Percentiles rank a stretch among this genome's conserved stretches.
Evolutionary conservation across 1,139 yeast genomes (phyloP).

Genomic region (Kodamaea derodonti): DNA sequence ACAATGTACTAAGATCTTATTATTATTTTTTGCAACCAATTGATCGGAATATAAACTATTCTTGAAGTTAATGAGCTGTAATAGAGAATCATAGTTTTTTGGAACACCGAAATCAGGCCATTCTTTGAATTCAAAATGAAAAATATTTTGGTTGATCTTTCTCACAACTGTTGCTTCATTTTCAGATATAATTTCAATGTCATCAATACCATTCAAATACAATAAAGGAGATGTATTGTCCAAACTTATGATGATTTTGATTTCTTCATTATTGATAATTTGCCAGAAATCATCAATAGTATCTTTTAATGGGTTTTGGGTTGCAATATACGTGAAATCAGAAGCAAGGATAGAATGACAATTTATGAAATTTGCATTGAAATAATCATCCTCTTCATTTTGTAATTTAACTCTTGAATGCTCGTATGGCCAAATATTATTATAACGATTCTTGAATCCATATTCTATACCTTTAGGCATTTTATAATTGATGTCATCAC

Average conservation of each 20-base stretch:
- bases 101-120: constrained; percentile 89
- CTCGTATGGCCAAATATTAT: constrained; percentile 46
- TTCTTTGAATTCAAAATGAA: constrained; percentile 64
- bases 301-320: constrained; percentile 40
- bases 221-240: constrained; percentile 40
- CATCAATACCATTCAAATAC: constrained; percentile 8
- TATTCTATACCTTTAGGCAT: constrained; percentile 52
- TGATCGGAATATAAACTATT: constrained; percentile 26
- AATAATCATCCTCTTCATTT: constrained; percentile 32
- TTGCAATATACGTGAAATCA: constrained; percentile 36
- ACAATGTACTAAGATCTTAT: constrained; percentile 27
- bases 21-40: constrained; percentile 11
- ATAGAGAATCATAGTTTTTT: constrained; percentile 45
- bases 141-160: constrained; percentile 29
- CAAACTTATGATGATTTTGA: constrained; percentile 65
- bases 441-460: constrained; percentile 44
- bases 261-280: constrained; percentile 48
- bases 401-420: constrained; percentile 39
- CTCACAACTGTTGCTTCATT: constrained; percentile 16
- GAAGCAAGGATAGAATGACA: constrained; percentile 15
- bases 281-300: constrained; percentile 45
- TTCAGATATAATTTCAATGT: constrained; percentile 7
- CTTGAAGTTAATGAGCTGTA: constrained; percentile 52
- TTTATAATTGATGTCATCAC: constrained; percentile 41
- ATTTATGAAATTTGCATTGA: constrained; percentile 39